Conservation (phyloP, 441 rosid species). For the Biscutella laevigata region DNA sequence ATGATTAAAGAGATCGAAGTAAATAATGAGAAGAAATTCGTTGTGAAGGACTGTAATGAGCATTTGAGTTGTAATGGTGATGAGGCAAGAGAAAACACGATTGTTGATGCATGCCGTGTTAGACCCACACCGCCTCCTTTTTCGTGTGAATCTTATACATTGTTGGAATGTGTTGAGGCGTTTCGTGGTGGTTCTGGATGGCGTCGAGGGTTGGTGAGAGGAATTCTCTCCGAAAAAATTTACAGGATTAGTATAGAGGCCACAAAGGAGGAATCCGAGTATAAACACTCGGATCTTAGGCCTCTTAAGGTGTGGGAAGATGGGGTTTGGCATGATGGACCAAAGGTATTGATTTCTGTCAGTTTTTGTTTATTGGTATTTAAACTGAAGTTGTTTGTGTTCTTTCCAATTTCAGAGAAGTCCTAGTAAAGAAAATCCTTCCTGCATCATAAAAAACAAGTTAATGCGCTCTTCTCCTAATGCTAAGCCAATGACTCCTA, state of each 20-base stretch:
- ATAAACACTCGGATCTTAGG: conserved; percentile 36
- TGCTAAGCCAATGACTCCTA: not conserved
- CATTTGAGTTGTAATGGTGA: too few species aligned
- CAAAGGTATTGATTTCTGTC: conserved; percentile 4
- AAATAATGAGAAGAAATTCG: conserved; percentile 20
- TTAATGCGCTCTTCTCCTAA: not conserved
- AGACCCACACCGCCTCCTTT: conserved; percentile 43
- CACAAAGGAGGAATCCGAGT: conserved; percentile 30
- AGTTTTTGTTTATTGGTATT: not conserved
- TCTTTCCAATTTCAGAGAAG: conserved; percentile 1
- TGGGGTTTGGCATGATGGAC: conserved; percentile 35
- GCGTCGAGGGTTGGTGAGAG: conserved; percentile 41
- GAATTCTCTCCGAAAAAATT: conserved; percentile 30
- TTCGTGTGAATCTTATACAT: conserved; percentile 27
- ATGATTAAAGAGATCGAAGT: conserved; percentile 40
- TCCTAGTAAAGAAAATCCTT: not conserved
- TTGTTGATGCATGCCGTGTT: conserved; percentile 25
- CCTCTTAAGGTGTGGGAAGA: conserved; percentile 47
- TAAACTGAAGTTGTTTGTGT: not conserved
- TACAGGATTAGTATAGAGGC: conserved; percentile 34
- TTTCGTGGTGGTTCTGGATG: conserved; percentile 28
- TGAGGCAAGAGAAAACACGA: conserved; percentile 19
- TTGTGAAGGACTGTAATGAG: conserved; percentile 36
- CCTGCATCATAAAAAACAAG: not conserved
- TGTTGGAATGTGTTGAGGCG: conserved; percentile 46